Evolutionary conservation across 1,284 basidiomycete genomes (phyloP), one percentile per base, ranked within the genome.

Genomic region (Puccinia horiana): DNA sequence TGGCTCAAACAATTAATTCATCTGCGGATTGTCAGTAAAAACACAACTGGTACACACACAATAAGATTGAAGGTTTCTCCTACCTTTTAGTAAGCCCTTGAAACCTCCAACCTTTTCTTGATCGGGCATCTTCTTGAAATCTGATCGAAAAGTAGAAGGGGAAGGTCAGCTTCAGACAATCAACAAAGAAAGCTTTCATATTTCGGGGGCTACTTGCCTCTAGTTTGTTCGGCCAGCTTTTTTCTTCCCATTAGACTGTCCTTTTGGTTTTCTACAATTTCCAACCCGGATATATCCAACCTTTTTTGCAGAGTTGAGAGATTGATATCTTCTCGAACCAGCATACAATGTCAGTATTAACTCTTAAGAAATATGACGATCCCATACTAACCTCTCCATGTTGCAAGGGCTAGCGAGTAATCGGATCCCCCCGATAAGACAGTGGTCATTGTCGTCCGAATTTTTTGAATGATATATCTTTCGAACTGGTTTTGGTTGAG

Each of bases 201-300:
- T 11, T 26, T 35, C 11, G 8, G 63, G 12, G 70, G 29, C n/a
- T 47, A 42, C 87, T 26, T 63, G 93, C 95, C 95, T 89, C 96
- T 93, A 0, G 95, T 98, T 86, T 93, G 92, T 88, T 98, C 95
- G 0, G 95, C 94, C 23, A 97, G 89, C 81, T 92, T 92, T 88
- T 96, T 98, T 61, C 96, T 90, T n/a, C 94, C 94, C 1, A 97
- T 90, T 72, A 97, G 90, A 84, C 93, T 94, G 89, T 97, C 95
- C 88, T 96, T 97, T 89, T 97, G 95, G 88, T 95, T 95, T 89
- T 97, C 94, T n/a, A 97, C 95, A 12, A 97, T 89, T 88, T 97
- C 94, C 63, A 97, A 90, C 0, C 95, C 95, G 84, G 96, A 95
- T 23, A 90, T 89, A 87, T 97, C 95, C 75, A 97, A 90, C 8